A percentile compares a stretch with the other conserved stretches of the same genome.
phyloP scores from a whole-genome alignment of 1,139 yeast species.

The Candida labiduridarum region DNA sequence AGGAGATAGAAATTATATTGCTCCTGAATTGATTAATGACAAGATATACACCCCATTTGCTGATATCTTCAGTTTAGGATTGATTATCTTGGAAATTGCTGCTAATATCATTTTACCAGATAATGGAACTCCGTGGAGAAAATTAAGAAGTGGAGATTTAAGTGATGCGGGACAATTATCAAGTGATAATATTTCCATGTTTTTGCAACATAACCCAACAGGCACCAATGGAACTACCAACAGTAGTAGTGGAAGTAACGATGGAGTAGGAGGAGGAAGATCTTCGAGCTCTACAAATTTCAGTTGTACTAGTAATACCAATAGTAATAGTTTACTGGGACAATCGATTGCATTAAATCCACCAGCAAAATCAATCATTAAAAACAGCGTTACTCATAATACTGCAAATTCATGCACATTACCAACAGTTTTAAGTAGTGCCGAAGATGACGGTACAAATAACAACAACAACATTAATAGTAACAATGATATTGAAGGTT shows the following conservation, averaged over 20 bases:
- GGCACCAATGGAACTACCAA: constrained; percentile 7
- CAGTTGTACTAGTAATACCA: constrained; percentile 2
- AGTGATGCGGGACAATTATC: constrained; percentile 93
- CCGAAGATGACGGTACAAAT: background rate
- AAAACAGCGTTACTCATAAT: too few species aligned
- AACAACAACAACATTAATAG: constrained; percentile 4
- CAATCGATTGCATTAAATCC: constrained; percentile 12
- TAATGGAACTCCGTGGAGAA: constrained; percentile 97
- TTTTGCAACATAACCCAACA: constrained; percentile 36
- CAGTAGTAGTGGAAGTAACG: constrained; percentile 8
- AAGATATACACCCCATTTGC: constrained; percentile 90
- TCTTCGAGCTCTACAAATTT: constrained; percentile 8
- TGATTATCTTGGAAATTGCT: constrained; percentile 92
- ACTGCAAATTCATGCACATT: background rate
- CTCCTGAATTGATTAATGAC: constrained; percentile 88
- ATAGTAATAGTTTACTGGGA: constrained; percentile 5
- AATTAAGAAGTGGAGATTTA: constrained; percentile 89
- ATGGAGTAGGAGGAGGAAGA: constrained; percentile 4
- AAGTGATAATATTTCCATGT: constrained; percentile 50
- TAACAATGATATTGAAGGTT: constrained; percentile 23
- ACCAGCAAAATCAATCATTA: constrained; percentile 6
- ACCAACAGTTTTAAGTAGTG: background rate
- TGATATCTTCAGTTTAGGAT: constrained; percentile 89
- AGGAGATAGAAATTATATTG: constrained; percentile 96
- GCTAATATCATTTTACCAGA: constrained; percentile 95